These are phyloP conservation scores for Macrocybe gigantea DNA, from an alignment of 768 basidiomycete species.

Conservation along the genomic window DNA sequence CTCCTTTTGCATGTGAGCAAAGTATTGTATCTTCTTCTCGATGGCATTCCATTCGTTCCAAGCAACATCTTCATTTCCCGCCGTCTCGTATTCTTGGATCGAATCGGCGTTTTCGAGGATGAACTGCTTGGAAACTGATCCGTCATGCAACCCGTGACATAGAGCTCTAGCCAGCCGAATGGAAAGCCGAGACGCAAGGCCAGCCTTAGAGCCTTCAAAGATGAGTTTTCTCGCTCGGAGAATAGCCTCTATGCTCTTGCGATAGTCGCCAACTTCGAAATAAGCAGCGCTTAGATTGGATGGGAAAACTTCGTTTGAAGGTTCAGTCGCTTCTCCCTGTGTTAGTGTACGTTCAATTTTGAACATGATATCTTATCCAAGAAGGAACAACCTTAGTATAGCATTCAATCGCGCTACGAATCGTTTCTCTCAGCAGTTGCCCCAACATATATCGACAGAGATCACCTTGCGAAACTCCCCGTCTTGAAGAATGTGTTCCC, in stretches of 20 bases:
- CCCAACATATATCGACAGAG: too few species aligned
- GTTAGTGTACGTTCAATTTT: neutral
- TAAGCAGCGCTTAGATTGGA: slow-evolving; percentile 23
- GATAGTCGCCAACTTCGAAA: slow-evolving; percentile 21
- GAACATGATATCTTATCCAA: neutral
- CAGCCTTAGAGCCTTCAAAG: slow-evolving; percentile 3
- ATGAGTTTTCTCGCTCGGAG: slow-evolving; percentile 8
- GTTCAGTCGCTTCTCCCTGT: slow-evolving; percentile 17
- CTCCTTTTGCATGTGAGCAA: slow-evolving; percentile 9
- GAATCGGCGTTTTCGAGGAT: slow-evolving; percentile 4
- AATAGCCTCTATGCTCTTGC: slow-evolving; percentile 13
- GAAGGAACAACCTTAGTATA: slow-evolving; percentile 8
- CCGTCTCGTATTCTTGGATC: neutral
- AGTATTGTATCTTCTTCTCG: slow-evolving; percentile 4
- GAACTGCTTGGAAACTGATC: slow-evolving; percentile 6
- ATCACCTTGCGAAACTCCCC: slow-evolving; percentile 15
- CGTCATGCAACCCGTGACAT: slow-evolving; percentile 13
- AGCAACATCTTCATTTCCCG: neutral
- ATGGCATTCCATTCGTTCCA: neutral
- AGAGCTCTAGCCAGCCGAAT: slow-evolving; percentile 17
- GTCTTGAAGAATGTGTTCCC: slow-evolving; percentile 20
- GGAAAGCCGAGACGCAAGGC: slow-evolving; percentile 12
- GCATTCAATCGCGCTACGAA: slow-evolving; percentile 8
- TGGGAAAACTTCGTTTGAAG: slow-evolving; percentile 14
- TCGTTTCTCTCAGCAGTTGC: neutral